Evolutionary conservation across 164 flowering plant genomes (phyloP).

Genomic region (Chloranthus sessilifolius): DNA sequence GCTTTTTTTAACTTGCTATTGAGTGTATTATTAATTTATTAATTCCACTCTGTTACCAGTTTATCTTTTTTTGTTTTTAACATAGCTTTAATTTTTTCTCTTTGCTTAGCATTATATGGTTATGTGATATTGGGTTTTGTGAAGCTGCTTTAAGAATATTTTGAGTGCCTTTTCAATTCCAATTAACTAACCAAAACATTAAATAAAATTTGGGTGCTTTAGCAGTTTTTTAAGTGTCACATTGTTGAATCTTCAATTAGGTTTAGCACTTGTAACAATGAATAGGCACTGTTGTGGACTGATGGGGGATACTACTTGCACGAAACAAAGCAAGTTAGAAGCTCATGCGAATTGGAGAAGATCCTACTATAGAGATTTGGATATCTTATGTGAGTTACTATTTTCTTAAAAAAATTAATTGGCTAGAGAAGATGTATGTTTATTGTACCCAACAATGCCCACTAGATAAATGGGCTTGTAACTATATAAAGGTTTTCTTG

Average conservation of each 20-base stretch:
- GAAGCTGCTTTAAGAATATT: too few relatives aligned
- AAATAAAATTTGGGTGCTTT: too few relatives aligned
- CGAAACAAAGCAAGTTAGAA: constrained; percentile 83
- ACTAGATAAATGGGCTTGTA: neutral
- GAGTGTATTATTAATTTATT: too few relatives aligned
- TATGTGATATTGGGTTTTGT: too few relatives aligned
- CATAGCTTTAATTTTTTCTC: too few relatives aligned
- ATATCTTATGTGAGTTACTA: constrained; percentile 67
- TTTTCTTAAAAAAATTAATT: neutral
- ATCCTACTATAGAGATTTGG: constrained; percentile 79
- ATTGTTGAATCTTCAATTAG: constrained; percentile 29
- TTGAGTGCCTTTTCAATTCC: too few relatives aligned
- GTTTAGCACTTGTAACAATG: constrained; percentile 79
- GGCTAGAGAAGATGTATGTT: neutral
- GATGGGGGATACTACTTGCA: constrained; percentile 96
- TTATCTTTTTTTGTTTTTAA: too few relatives aligned
- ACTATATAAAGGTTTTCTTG: neutral
- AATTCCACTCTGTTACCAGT: too few relatives aligned
- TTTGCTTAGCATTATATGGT: too few relatives aligned
- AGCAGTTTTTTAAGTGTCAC: too few relatives aligned
- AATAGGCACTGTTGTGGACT: constrained; percentile 83
- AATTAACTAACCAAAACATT: too few relatives aligned
- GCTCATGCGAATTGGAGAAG: constrained; percentile 94
- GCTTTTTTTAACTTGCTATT: too few relatives aligned
- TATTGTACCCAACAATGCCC: neutral